Evolutionary conservation across 805 yeast species (phyloP).

Genomic region (Kodamaea lidongshanica): DNA sequence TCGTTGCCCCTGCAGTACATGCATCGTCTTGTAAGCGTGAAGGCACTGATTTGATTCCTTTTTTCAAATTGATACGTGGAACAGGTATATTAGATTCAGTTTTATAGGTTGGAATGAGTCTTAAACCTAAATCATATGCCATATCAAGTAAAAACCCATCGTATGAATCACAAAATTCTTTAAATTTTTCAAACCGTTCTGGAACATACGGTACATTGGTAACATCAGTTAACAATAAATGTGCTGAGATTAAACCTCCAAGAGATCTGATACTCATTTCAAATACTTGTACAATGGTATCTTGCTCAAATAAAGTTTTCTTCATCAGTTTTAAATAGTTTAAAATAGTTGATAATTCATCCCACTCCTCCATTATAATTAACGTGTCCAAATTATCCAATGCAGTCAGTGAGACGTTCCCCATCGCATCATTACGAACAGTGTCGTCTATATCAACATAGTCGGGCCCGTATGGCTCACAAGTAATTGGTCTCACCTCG

Average conservation of each 20-base stretch:
- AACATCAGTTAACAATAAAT: slow-evolving; percentile 41
- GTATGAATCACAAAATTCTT: slow-evolving; percentile 34
- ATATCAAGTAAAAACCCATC: slow-evolving; percentile 65
- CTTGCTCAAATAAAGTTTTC: slow-evolving; percentile 48
- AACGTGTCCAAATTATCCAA: slow-evolving; percentile 77
- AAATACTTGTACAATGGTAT: slow-evolving; percentile 79
- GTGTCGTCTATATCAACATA: slow-evolving; percentile 45
- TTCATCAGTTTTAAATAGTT: slow-evolving; percentile 28
- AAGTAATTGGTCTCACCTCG: slow-evolving; percentile 69
- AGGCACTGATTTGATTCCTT: slow-evolving; percentile 47
- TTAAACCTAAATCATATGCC: slow-evolving; percentile 71
- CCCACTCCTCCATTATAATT: slow-evolving; percentile 62
- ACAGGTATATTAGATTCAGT: slow-evolving; percentile 62
- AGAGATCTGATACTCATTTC: slow-evolving; percentile 77
- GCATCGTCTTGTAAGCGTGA: slow-evolving; percentile 50
- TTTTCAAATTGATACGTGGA: slow-evolving; percentile 67
- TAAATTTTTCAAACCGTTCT: slow-evolving; percentile 29
- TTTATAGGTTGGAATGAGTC: slow-evolving; percentile 65
- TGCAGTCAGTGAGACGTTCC: slow-evolving; percentile 73
- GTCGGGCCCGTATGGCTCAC: slow-evolving; percentile 65
- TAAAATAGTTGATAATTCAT: slow-evolving; percentile 38
- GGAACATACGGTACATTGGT: slow-evolving; percentile 7
- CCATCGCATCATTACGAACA: slow-evolving; percentile 74
- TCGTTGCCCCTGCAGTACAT: slow-evolving; percentile 83
- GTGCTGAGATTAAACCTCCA: slow-evolving; percentile 79